A percentile compares a stretch with the other conserved stretches of the same genome.
Evolutionary conservation across 306 rosid genomes (phyloP).

Genomic region (Quillaja saponaria): DNA sequence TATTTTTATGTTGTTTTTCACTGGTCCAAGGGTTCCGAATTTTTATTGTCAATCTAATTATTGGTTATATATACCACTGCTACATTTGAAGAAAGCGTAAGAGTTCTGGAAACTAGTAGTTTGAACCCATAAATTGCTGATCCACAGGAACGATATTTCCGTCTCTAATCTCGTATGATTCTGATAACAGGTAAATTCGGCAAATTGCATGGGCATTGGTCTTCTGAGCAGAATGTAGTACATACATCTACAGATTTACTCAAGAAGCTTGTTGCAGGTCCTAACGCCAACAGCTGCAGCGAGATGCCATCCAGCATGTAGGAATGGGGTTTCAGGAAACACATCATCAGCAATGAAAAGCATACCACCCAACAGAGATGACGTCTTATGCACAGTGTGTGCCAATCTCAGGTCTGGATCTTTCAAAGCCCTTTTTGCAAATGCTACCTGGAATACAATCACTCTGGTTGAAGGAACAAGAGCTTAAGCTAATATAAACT

Average conservation of each 20-base stretch:
- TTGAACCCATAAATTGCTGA: slow-evolving; percentile 12
- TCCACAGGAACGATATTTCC: slow-evolving; percentile 13
- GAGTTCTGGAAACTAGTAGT: slow-evolving; percentile 13
- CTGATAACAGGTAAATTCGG: slow-evolving; percentile 26
- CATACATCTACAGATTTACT: slow-evolving; percentile 42
- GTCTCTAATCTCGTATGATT: slow-evolving; percentile 1
- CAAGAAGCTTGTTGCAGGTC: slow-evolving; percentile 94
- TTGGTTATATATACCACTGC: not conserved
- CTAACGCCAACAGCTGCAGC: slow-evolving; percentile 95
- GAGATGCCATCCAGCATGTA: slow-evolving; percentile 99
- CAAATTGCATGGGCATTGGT: slow-evolving; percentile 29
- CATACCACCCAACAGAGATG: slow-evolving; percentile 69
- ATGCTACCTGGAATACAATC: slow-evolving; percentile 62
- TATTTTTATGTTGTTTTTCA: no score
- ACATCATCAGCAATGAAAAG: slow-evolving; percentile 84
- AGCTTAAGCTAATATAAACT: not conserved
- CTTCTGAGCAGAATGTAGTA: slow-evolving; percentile 6
- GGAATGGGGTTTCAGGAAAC: slow-evolving; percentile 74
- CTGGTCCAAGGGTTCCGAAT: no score
- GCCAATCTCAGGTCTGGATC: slow-evolving; percentile 83
- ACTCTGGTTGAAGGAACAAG: not conserved
- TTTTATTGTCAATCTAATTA: no score
- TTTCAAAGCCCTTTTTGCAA: slow-evolving; percentile 81
- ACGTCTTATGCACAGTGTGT: slow-evolving; percentile 84
- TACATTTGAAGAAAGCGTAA: slow-evolving; percentile 7